A percentile compares a stretch with the other conserved stretches of the same genome.
phyloP scores from a whole-genome alignment of 2,329 filamentous ascomycete species.

The Neurospora sp. region DNA sequence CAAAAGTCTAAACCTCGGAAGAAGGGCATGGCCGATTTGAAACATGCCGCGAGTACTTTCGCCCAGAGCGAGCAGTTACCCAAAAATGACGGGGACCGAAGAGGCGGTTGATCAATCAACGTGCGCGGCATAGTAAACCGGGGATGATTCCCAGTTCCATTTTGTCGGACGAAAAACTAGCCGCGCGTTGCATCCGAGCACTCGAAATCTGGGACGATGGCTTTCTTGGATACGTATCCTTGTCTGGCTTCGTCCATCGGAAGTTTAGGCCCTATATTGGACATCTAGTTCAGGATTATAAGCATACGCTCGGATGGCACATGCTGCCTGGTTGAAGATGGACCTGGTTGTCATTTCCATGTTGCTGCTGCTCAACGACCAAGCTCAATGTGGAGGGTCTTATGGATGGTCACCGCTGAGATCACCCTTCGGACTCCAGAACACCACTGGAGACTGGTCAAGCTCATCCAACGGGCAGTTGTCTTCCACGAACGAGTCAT shows the following conservation, averaged over 20 bases:
- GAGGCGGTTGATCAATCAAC: constrained; percentile 43
- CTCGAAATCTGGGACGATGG: background rate
- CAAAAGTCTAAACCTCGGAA: constrained; percentile 50
- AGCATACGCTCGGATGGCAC: background rate
- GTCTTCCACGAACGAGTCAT: background rate
- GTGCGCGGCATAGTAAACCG: background rate
- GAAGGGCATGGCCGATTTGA: constrained; percentile 36
- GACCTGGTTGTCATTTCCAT: background rate
- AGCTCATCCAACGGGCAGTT: background rate
- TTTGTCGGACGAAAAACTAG: background rate
- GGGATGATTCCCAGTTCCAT: background rate
- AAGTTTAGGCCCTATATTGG: constrained; percentile 16
- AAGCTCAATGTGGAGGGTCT: background rate
- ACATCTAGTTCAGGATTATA: constrained; percentile 17
- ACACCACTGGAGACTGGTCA: background rate
- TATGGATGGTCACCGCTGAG: background rate
- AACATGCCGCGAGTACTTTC: constrained; percentile 32
- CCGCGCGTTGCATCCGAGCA: background rate
- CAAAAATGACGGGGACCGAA: constrained; percentile 50
- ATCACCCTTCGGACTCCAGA: background rate
- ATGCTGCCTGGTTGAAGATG: background rate
- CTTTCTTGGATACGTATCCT: constrained; percentile 16
- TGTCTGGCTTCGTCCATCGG: constrained; percentile 2
- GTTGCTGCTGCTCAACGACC: background rate
- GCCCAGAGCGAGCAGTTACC: constrained; percentile 44